A percentile compares a stretch with the other conserved stretches of the same genome.
Conservation (phyloP, 2,329 filamentous ascomycete genomes). For the Aspergillus pseudonomiae region DNA sequence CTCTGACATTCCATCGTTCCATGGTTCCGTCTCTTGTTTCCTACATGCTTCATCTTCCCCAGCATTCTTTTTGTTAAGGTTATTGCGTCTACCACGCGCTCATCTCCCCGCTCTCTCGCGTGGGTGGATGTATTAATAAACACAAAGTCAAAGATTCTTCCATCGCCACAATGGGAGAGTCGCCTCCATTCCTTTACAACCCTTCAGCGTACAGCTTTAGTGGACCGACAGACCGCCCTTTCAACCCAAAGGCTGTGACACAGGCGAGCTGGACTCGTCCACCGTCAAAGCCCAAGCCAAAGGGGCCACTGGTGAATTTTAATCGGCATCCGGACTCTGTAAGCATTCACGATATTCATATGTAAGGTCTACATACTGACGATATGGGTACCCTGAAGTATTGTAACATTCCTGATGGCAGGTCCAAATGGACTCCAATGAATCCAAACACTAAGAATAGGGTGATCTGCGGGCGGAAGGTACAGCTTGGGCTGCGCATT, state of each 20-base stretch:
- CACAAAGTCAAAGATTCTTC: conserved; percentile 21
- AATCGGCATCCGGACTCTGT: conserved; percentile 82
- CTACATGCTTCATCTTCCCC: conserved; percentile 10
- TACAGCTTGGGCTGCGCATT: conserved; percentile 70
- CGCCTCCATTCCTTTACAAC: conserved; percentile 74
- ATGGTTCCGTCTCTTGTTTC: conserved; percentile 11
- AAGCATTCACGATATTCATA: conserved; percentile 35
- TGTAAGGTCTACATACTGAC: not conserved
- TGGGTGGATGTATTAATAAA: conserved; percentile 38
- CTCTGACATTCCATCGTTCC: conserved; percentile 10
- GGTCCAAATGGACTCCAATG: conserved; percentile 66
- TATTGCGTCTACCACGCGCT: conserved; percentile 27
- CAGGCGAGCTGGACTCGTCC: conserved; percentile 73
- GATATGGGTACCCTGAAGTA: conserved; percentile 34
- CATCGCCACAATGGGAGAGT: conserved; percentile 51
- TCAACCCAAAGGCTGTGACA: conserved; percentile 85
- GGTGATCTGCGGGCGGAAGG: conserved; percentile 69
- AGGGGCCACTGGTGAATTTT: conserved; percentile 78
- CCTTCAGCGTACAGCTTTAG: conserved; percentile 57
- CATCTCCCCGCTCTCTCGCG: conserved; percentile 31
- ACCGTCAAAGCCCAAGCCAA: conserved; percentile 62
- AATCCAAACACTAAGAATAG: conserved; percentile 68
- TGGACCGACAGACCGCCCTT: conserved; percentile 57
- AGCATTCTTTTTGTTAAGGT: conserved; percentile 20
- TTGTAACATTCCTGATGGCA: conserved; percentile 63